Evolutionary conservation across 2,329 filamentous ascomycete species (phyloP), one percentile per base, ranked within the genome.

Genomic region (Furcasterigmium sp.): DNA sequence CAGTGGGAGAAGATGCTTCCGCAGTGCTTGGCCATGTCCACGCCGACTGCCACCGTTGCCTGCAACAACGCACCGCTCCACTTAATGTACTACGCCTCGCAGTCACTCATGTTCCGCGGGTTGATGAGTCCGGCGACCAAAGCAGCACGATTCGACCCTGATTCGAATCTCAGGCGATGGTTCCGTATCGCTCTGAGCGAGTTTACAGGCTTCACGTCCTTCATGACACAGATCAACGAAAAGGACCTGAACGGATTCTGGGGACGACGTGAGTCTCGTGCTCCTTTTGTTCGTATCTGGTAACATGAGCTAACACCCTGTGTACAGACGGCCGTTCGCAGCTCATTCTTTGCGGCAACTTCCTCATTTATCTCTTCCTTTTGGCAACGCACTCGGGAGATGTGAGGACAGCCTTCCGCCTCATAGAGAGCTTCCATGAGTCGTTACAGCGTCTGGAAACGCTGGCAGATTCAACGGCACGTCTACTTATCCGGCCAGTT

Each of bases 291-390:
- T 26, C 23, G 7, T 11, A 26, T 7, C 7, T 7, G 7, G 23
- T 11, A 26, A 11, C 23, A 26, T 26, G 23, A n/a, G n/a, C 23
- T 26, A 26, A 26, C 11, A 11, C 7, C 7, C 23, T 26, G n/a
- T n/a, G 7, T 40, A 40, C 43, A 53, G 59, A 62, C 44, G 56
- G 57, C 15, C 62, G 70, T 13, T 70, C 67, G 8, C 69, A 73
- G 43, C 53, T 73, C 1, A 70, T 72, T 4, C 56, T 72, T 0
- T 69, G 66, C 29, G 68, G 69, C 14, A 73, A 73, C 48, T 72
- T 73, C 41, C 57, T 73, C 38, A 69, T 73, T 20, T 71, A 71
- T 46, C 58, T 73, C 0, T 73, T 73, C 38, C 57, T 73, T 2
- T 55, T 70, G 4, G 68, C 69, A 1, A 62, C 65, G 0, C 58